A percentile compares a stretch with the other conserved stretches of the same genome.
These are phyloP conservation scores for Camelina laxa DNA, from an alignment of 345 rosid species.

Conservation along the genomic window DNA sequence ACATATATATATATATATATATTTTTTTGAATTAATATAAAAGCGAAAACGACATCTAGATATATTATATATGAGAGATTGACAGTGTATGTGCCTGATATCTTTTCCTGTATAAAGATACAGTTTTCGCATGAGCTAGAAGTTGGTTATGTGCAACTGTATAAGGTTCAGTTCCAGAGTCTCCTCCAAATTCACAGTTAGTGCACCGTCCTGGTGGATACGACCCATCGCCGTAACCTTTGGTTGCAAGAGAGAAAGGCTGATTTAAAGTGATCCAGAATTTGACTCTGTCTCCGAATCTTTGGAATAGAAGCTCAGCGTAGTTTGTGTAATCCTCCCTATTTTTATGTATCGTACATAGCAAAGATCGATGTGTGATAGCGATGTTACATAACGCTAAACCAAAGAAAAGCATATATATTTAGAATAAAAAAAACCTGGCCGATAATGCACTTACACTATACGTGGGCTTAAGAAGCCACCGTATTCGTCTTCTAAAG, in stretches of 20 bases:
- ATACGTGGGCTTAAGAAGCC: slow-evolving; percentile 44
- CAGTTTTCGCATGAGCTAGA: slow-evolving; percentile 53
- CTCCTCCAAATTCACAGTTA: slow-evolving; percentile 32
- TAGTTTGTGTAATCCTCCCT: slow-evolving; percentile 53
- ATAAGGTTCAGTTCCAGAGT: slow-evolving; percentile 56
- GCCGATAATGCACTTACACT: slow-evolving; percentile 30
- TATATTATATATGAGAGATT: no score
- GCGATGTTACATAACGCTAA: background rate
- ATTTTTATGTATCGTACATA: background rate
- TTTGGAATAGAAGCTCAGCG: slow-evolving; percentile 54
- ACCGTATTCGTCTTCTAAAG: slow-evolving; percentile 38
- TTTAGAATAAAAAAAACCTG: background rate
- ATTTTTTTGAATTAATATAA: no score
- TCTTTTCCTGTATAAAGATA: slow-evolving; percentile 28
- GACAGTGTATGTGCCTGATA: slow-evolving; percentile 28
- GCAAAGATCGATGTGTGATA: background rate
- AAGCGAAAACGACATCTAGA: no score
- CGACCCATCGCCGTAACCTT: slow-evolving; percentile 37
- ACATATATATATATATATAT: no score
- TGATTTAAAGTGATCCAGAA: slow-evolving; percentile 54
- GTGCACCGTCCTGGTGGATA: slow-evolving; percentile 46
- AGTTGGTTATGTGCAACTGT: slow-evolving; percentile 49
- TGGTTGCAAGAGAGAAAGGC: slow-evolving; percentile 29
- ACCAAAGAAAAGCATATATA: background rate
- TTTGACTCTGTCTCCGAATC: slow-evolving; percentile 52